Conservation (phyloP, 148 eudicot genomes). For the Persicaria maculosa region DNA sequence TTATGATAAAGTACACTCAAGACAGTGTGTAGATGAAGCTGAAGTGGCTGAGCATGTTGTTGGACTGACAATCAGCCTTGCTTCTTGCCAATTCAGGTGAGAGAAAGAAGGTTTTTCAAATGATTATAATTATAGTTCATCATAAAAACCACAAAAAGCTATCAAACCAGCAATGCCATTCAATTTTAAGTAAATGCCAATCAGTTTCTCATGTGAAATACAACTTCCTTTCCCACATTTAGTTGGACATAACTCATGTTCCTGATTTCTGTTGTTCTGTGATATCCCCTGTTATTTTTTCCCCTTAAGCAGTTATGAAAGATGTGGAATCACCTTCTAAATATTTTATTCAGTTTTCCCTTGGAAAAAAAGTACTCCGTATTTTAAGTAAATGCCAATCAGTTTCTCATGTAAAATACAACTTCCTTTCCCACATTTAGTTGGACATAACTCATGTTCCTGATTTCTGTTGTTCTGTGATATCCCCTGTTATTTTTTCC, state of each 20-base stretch:
- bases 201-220: background rate
- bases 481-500: background rate
- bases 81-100: conserved; percentile 79
- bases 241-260: background rate
- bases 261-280: background rate
- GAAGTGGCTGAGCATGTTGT: conserved; percentile 94
- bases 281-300: background rate
- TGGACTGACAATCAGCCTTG: conserved; percentile 81
- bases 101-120: background rate
- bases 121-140: background rate
- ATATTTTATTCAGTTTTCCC: background rate
- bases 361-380: background rate
- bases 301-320: background rate
- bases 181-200: background rate
- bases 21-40: conserved; percentile 81
- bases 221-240: background rate
- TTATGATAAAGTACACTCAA: conserved; percentile 62
- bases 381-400: background rate
- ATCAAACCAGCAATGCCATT: background rate
- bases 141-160: background rate
- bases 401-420: background rate
- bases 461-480: background rate
- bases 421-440: background rate
- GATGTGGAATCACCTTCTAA: background rate
- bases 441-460: background rate